These are phyloP conservation scores for Annulohypoxylon truncatum DNA, from an alignment of 2,329 filamentous ascomycete species.

Conservation along the genomic window DNA sequence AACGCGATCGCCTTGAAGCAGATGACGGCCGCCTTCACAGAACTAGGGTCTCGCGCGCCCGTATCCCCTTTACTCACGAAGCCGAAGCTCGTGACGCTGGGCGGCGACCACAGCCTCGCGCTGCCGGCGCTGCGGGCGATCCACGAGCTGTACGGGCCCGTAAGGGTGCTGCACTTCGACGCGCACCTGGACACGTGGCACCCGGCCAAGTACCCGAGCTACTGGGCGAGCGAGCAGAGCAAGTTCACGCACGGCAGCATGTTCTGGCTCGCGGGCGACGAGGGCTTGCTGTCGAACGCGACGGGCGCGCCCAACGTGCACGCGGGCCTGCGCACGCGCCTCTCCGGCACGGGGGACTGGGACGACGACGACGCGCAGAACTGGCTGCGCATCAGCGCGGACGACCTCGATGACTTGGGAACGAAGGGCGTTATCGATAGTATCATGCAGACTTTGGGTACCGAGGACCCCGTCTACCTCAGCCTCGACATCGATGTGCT, in stretches of 20 bases:
- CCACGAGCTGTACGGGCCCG: constrained; percentile 69
- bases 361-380: constrained; percentile 79
- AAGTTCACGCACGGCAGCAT: constrained; percentile 90
- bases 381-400: constrained; percentile 82
- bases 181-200: constrained; percentile 88
- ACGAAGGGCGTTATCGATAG: constrained; percentile 74
- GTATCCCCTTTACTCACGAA: constrained; percentile 50
- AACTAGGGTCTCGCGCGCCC: constrained; percentile 65
- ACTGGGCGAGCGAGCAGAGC: constrained; percentile 76
- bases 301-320: constrained; percentile 72
- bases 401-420: constrained; percentile 89
- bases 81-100: constrained; percentile 74
- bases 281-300: constrained; percentile 66
- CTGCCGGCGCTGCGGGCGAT: constrained; percentile 76
- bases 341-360: constrained; percentile 76
- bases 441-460: constrained; percentile 79
- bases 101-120: constrained; percentile 78
- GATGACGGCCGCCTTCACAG: constrained; percentile 83
- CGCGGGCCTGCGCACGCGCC: constrained; percentile 82
- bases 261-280: constrained; percentile 88
- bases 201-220: constrained; percentile 80
- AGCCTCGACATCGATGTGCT: constrained; percentile 82
- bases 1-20: constrained; percentile 83
- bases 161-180: constrained; percentile 81
- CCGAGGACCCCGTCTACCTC: constrained; percentile 82